Evolutionary conservation across 129 eudicot genomes (phyloP).

Genomic region (Smallanthus sonchifolius): DNA sequence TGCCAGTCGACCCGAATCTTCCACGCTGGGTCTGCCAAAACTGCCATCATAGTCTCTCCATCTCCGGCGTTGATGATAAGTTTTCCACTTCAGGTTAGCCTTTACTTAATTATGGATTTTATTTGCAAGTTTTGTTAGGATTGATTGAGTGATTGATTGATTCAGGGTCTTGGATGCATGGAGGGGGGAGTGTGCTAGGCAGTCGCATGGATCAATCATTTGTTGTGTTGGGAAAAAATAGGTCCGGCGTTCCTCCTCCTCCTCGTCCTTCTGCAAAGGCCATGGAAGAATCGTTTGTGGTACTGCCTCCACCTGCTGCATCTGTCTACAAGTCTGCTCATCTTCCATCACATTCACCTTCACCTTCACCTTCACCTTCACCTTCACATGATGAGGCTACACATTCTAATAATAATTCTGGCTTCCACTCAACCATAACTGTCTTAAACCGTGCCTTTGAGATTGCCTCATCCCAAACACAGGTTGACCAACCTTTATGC

Average conservation of each 20-base stretch:
- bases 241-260: slow-evolving; percentile 70
- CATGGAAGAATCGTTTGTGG: slow-evolving; percentile 97
- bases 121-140: too few relatives aligned
- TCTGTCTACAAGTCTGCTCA: slow-evolving; percentile 89
- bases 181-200: slow-evolving; percentile 68
- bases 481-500: slow-evolving; percentile 96
- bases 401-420: slow-evolving; percentile 57
- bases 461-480: slow-evolving; percentile 88
- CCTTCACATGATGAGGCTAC: slow-evolving; percentile 53
- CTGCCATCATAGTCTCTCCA: slow-evolving; percentile 80
- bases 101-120: too few relatives aligned
- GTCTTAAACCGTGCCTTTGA: slow-evolving; percentile 92
- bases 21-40: slow-evolving; percentile 93
- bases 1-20: slow-evolving; percentile 80
- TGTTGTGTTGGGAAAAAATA: slow-evolving; percentile 90
- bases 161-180: slow-evolving; percentile 76
- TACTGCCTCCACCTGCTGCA: slow-evolving; percentile 94
- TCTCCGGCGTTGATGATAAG: slow-evolving; percentile 81
- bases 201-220: slow-evolving; percentile 85
- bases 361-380: too few relatives aligned
- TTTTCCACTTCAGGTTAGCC: slow-evolving; percentile 51
- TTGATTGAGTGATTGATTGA: too few relatives aligned
- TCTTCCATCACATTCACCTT: too few relatives aligned
- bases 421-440: slow-evolving; percentile 83
- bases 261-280: slow-evolving; percentile 78